Evolutionary conservation across 2,329 filamentous ascomycete species (phyloP), one percentile per base, ranked within the genome.

Genomic region (Phaeomoniella chlamydospora): DNA sequence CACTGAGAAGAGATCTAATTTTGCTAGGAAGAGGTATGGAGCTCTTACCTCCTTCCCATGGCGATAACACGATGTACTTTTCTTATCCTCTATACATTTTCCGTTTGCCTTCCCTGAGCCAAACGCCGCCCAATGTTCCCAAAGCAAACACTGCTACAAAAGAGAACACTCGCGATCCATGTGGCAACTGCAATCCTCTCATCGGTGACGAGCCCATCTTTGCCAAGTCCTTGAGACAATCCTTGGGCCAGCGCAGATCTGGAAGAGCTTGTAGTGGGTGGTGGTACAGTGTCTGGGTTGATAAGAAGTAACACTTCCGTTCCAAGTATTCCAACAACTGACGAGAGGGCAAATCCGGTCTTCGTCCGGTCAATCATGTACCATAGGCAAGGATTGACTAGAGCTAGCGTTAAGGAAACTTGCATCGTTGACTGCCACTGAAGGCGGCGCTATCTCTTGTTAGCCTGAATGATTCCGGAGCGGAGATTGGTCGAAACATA

Each of bases 361-460:
- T 76, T 77, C 33, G 85, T 90, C 35, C 88, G 82, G 59, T 98
- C 90, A 51, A 98, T 81, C 15, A 96, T 68, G 59, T 93, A 98
- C 90, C 90, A 98, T 13, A 98, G 65, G 6, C 90, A 80, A 1
- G 90, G 88, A 53, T 96, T 96, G 14, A 81, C 84, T 40, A 96
- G 74, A 15, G 86, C 83, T 34, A 98, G 75, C 1, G 87, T 90
- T 16, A 92, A 59, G 1, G 87, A 92, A 14, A 92, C 77, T 58
- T 98, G 90, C n/a, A 94, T 74, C 1, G 86, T 90, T 5, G 87
- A 94, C 48, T 87, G 73, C 90, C 90, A 98, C 1, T 85, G 82
- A 6, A 94, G 72, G 56, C 82, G 84, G 44, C 90, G 79, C 84
- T 92, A 48, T 33, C 33, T 33, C 32, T 37, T 37, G 39, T 43